Evolutionary conservation across 140 eudicot species (phyloP).

Genomic region (Stevia rebaudiana): DNA sequence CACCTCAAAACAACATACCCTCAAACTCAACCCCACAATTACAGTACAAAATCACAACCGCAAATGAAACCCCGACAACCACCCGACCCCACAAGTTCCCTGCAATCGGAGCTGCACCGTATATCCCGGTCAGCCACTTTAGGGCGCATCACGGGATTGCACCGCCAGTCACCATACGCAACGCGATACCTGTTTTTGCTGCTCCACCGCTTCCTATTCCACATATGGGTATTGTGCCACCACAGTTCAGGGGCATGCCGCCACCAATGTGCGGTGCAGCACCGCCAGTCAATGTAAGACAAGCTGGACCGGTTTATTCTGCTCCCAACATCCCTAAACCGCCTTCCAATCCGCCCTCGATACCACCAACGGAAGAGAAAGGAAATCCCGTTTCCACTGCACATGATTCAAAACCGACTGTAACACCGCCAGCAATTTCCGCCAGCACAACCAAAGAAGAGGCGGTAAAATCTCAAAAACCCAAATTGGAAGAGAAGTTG

Average conservation of each 20-base stretch:
- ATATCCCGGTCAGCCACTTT: conserved; percentile 62
- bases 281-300: conserved; percentile 45
- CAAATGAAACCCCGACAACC: conserved; percentile 26
- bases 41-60: conserved; percentile 19
- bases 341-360: conserved; percentile 1
- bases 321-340: conserved; percentile 30
- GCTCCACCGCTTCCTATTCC: conserved; percentile 67
- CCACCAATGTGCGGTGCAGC: conserved; percentile 39
- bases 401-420: conserved; percentile 15
- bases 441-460: conserved; percentile 26
- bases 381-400: neutral
- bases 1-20: conserved; percentile 20
- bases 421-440: neutral
- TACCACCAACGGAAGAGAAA: conserved; percentile 23
- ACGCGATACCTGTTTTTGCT: conserved; percentile 70
- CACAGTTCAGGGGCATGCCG: conserved; percentile 35
- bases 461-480: conserved; percentile 18
- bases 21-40: conserved; percentile 23
- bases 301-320: conserved; percentile 26
- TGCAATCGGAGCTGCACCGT: conserved; percentile 81
- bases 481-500: conserved; percentile 27
- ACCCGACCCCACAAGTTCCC: conserved; percentile 51
- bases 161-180: conserved; percentile 77
- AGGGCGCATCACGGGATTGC: conserved; percentile 63
- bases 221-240: conserved; percentile 24